A percentile compares a stretch with the other conserved stretches of the same genome.
phyloP scores from a whole-genome alignment of 495 filamentous ascomycete species.

The Peziza echinospora region DNA sequence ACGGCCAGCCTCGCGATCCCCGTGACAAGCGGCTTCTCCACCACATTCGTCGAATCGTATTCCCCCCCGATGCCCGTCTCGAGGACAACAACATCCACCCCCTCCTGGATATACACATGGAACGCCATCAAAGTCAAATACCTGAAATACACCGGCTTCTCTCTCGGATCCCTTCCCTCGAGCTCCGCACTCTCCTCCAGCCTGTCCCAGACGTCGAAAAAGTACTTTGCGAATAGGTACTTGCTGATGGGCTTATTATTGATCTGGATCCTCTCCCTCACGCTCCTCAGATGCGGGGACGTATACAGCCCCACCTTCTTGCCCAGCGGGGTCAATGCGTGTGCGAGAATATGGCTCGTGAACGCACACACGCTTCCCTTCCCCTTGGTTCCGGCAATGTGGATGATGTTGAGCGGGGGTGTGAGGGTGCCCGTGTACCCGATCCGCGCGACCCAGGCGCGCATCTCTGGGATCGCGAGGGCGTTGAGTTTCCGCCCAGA shows the following conservation, averaged over 20 bases:
- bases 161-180: constrained; percentile 23
- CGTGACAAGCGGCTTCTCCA: constrained; percentile 45
- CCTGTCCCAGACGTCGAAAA: constrained; percentile 45
- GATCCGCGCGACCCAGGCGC: constrained; percentile 52
- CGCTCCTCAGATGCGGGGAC: constrained; percentile 37
- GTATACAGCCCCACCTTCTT: constrained; percentile 41
- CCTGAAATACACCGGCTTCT: constrained; percentile 73
- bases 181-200: constrained; percentile 23
- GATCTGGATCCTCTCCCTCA: constrained; percentile 44
- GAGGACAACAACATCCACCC: constrained; percentile 62
- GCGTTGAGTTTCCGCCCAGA: constrained; percentile 43
- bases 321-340: constrained; percentile 9
- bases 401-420: constrained; percentile 23
- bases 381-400: constrained; percentile 42
- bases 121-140: constrained; percentile 80
- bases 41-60: constrained; percentile 84
- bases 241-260: constrained; percentile 30
- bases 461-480: constrained; percentile 65
- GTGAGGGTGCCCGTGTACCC: constrained; percentile 34
- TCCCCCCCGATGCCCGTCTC: constrained; percentile 90
- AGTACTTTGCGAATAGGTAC: constrained; percentile 34
- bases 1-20: constrained; percentile 77
- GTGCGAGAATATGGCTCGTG: constrained; percentile 24
- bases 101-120: constrained; percentile 62
- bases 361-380: constrained; percentile 35